These are phyloP conservation scores for Penicillium fimorum DNA, from an alignment of 495 filamentous ascomycete species.

Conservation along the genomic window DNA sequence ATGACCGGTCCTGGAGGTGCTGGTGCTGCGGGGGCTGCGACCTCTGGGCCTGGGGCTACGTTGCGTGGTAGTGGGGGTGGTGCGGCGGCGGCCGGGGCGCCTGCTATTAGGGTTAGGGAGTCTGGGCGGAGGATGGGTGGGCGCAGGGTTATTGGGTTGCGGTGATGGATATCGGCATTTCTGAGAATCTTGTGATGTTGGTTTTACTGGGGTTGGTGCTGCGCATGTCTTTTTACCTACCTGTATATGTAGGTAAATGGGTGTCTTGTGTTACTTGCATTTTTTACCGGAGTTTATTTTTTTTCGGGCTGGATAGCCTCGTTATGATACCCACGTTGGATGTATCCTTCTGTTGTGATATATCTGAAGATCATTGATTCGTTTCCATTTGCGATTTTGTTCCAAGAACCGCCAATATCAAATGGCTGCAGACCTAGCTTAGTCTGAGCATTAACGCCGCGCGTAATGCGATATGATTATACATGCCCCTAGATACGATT, in stretches of 20 bases:
- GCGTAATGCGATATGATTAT: slow-evolving; percentile 30
- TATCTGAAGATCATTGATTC: slow-evolving; percentile 24
- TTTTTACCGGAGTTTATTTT: slow-evolving; percentile 7
- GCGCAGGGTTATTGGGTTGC: slow-evolving; percentile 35
- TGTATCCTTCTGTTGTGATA: background rate
- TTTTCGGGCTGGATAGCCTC: slow-evolving; percentile 10
- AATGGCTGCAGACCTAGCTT: slow-evolving; percentile 1
- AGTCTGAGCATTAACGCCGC: slow-evolving; percentile 22
- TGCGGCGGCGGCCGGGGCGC: slow-evolving; percentile 20
- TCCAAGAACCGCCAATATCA: slow-evolving; percentile 8
- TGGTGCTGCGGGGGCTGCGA: slow-evolving; percentile 14
- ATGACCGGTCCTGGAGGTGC: background rate
- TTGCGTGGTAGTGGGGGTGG: slow-evolving; percentile 26
- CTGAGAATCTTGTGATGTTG: background rate
- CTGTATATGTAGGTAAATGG: background rate
- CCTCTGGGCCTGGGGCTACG: slow-evolving; percentile 56
- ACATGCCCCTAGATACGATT: slow-evolving; percentile 59
- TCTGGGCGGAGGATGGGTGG: slow-evolving; percentile 42
- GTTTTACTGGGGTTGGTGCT: background rate
- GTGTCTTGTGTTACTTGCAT: background rate
- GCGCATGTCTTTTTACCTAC: background rate
- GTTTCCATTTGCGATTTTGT: slow-evolving; percentile 12
- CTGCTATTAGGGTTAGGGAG: slow-evolving; percentile 23
- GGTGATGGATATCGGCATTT: slow-evolving; percentile 21
- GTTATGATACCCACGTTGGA: slow-evolving; percentile 14